Base-by-base conservation (phyloP, 148 eudicot genomes). In the Persicaria maculosa region DNA sequence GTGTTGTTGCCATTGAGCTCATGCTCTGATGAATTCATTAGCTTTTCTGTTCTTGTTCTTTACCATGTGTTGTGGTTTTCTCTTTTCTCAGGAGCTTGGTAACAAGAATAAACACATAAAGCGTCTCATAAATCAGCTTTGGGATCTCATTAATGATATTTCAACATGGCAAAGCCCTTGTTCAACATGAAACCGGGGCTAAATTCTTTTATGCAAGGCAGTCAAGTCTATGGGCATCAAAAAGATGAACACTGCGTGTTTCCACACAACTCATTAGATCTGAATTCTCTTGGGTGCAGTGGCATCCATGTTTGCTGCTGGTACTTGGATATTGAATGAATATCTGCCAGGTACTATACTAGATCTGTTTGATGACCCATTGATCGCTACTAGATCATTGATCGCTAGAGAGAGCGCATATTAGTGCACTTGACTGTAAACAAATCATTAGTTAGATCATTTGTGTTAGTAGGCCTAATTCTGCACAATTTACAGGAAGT, bases 161-260 rank as follows among this genome's bases (percentile, higher is more conserved):
- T 85, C 93, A 11, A 88, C 93, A 9, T 92, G 98, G 97, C 97
- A 90, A 80, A 90, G 97, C 76, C 93, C 97, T 64, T 84, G 85
- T 82, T 74, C 89, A 52, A 58, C 81, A 50, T 85, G 79, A 87
- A 47, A 16, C 44, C 57, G 68, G 50, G 7, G 36, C 20, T 25
- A 46, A n/a, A 43, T 55, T 58, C 31, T 40, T 64, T 62, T 15
- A 7, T 9, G 44, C 22, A 20, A 62, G 46, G 44, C 65, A 40
- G 10, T 44, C 16, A 17, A 47, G 4, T 40, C 69, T 7, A 0
- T 5, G n/a, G 44, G 44, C 10, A 22, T 22, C 0, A 22, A 22
- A 22, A 22, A 22, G 68, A 44, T 62, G 43, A 16, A 9, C 22
- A 22, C 22, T 22, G 36, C 36, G 36, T 31, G 36, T 31, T 31